Base-by-base conservation (phyloP, 371 early-diverging fungal species). In the Amoeboaphelidium protococcarum region DNA sequence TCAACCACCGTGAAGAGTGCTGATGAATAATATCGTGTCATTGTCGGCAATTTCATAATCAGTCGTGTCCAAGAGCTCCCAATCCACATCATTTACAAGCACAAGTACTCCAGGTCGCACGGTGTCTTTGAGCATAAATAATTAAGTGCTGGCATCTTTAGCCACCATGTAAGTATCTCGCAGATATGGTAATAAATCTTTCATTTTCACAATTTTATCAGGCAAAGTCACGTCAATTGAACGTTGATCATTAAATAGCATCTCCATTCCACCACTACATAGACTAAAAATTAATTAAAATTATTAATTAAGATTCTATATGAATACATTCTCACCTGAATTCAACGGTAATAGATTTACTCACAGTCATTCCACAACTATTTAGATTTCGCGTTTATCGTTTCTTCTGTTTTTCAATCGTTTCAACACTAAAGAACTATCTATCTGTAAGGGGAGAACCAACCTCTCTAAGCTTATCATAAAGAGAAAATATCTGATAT, bases 51-150 rank as follows among this genome's bases (percentile, higher is more conserved):
- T 49, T 48, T 66, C 62, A 56, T 88, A 87, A 41, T 83, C 78
- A 21, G 78, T 58, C 53, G 80, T 83, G 25, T 85, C 91, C 56
- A 83, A 84, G 31, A 95, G 64, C 56, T 91, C 96, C 92, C 92
- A 95, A 58, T 95, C 96, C 2, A 73, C 69, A 40, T 85, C 84
- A 52, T 95, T 95, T 44, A 92, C 74, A 41, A 95, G 62, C 3
- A 92, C 92, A 16, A 95, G 64, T 48, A 91, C 85, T 12, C 96
- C 96, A 1, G 94, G 86, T 10, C 91, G 80, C 78, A 92, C 83
- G 23, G 82, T 77, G 47, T 81, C 78, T 3, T 71, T 73, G 42
- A 71, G 71, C 42, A 78, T 68, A 62, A 94, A 94, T 46, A 89
- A 67, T 51, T 86, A 87, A 19, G 76, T 73, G 27, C n/a, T n/a